phyloP scores from a whole-genome alignment of 192 early-diverging fungal species.

The Mortierella antarctica region DNA sequence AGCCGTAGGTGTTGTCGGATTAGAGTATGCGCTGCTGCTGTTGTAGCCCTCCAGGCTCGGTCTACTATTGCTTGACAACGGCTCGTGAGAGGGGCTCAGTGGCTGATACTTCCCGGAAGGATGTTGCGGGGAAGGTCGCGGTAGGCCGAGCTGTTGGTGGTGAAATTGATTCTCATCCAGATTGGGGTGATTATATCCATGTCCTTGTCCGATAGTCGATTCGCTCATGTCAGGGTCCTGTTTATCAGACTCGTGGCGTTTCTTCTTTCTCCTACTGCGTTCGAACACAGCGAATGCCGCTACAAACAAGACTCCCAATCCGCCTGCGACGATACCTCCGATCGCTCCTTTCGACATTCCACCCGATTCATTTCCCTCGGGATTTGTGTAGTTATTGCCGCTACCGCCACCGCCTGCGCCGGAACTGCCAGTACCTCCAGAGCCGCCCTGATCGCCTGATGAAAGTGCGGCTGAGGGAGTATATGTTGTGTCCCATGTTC shows the following conservation, averaged over 20 bases:
- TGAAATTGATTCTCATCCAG: background rate
- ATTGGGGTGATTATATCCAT: background rate
- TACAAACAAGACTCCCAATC: background rate
- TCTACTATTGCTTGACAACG: background rate
- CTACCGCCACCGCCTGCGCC: background rate
- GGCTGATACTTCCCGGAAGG: background rate
- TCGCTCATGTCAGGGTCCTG: background rate
- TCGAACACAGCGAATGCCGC: background rate
- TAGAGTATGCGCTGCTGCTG: conserved; percentile 6
- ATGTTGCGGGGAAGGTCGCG: background rate
- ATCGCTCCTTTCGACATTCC: background rate
- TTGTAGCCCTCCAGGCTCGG: conserved; percentile 4
- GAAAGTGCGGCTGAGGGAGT: conserved; percentile 19
- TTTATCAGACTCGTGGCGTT: background rate
- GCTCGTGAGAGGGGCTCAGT: background rate
- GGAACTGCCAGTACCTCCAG: background rate
- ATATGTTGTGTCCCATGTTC: conserved; percentile 22
- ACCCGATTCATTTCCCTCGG: background rate
- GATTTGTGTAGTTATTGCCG: background rate
- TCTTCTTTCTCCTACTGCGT: background rate
- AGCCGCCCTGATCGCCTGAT: background rate
- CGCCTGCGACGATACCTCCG: background rate
- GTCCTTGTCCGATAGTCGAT: background rate
- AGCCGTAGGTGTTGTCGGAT: conserved; percentile 14
- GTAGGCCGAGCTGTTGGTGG: background rate